Base-by-base conservation (phyloP, 768 basidiomycete species). In the Boletus reticulatus region DNA sequence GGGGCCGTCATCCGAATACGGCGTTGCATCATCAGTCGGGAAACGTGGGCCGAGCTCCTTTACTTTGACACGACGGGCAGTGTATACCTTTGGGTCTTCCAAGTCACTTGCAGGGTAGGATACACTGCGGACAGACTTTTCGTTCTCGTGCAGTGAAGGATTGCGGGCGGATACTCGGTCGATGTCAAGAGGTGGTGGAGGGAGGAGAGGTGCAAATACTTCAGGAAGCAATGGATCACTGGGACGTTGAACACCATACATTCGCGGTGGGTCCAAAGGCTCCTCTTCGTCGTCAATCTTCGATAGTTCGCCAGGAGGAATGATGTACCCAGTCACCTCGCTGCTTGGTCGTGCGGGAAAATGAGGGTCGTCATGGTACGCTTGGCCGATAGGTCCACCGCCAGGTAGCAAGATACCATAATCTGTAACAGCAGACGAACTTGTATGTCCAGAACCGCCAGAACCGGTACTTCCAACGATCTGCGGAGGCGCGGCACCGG, bases 401-500 rank as follows among this genome's bases (percentile, higher is more conserved):
- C 57, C 70, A 12, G 69, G 71, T 12, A 73, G 53, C n/a, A 72
- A 42, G 29, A 66, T 62, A 1, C 70, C 72, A 34, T 72, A 72
- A 48, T 73, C 74, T 44, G 78, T 77, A 10, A 55, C 61, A 42
- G 50, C 65, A 32, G 80, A 79, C 5, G 75, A 77, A 1, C 72
- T 73, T 12, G 75, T 71, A 37, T 74, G 64, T 50, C 76, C 78
- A 9, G 74, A 75, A 48, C 65, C 67, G 34, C 70, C 70, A 0
- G 76, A 75, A 32, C 73, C 67, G 20, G 69, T 68, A 42, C 77
- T 76, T n/a, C 77, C 75, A n/a, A 75, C 67, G 10, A 73, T 43
- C 6, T 58, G 62, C 0, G 71, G 70, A 52, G 72, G 69, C n/a
- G 71, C 70, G 1, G 72, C 68, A 43, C 68, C 70, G 11, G 60